Percentiles rank a stretch among this genome's conserved stretches.
phyloP scores from a whole-genome alignment of 2,329 filamentous ascomycete species.

The Alternaria dauci region DNA sequence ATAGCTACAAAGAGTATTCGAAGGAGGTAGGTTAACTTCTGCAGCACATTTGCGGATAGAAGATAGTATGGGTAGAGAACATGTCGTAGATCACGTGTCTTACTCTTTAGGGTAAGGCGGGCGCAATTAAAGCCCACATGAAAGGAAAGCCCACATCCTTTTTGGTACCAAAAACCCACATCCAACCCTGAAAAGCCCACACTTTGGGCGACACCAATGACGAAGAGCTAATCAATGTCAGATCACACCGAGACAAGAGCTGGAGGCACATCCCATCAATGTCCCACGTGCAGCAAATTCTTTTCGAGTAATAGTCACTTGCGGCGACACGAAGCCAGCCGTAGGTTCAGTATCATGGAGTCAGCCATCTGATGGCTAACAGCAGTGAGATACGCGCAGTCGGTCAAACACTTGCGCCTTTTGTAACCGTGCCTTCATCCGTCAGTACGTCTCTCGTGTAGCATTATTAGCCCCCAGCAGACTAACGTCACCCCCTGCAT shows the following conservation, averaged over 20 bases:
- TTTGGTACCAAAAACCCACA: background rate
- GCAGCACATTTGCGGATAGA: background rate
- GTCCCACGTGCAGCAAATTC: background rate
- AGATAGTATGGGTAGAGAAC: background rate
- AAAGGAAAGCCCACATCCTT: slow-evolving; percentile 15
- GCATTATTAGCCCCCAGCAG: background rate
- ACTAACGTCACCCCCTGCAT: background rate
- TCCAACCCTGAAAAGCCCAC: background rate
- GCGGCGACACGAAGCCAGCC: background rate
- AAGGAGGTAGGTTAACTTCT: background rate
- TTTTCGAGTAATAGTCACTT: background rate
- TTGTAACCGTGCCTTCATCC: background rate
- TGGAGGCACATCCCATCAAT: background rate
- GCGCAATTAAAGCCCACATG: slow-evolving; percentile 17
- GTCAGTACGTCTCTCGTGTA: background rate
- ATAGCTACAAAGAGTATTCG: background rate
- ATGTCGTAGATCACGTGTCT: background rate
- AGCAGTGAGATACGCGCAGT: background rate
- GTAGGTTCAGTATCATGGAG: background rate
- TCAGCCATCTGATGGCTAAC: background rate
- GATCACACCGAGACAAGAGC: background rate
- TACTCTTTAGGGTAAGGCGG: slow-evolving; percentile 6
- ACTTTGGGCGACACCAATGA: background rate
- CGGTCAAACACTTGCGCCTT: background rate
- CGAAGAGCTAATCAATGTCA: background rate